Evolutionary conservation across 495 filamentous ascomycete species (phyloP).

Genomic region (Clohesyomyces aquaticus): DNA sequence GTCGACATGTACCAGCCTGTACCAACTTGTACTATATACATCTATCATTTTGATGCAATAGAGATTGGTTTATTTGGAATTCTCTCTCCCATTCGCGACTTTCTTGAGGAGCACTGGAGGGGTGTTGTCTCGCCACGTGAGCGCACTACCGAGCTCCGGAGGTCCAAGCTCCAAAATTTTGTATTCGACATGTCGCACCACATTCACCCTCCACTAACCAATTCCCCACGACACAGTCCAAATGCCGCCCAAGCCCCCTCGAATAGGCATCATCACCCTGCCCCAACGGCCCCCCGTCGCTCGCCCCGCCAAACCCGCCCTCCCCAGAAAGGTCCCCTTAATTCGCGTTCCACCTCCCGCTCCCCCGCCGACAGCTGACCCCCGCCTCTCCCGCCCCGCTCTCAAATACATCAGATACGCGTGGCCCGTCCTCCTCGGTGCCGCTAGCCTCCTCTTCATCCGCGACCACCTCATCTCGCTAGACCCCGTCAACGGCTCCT

Average conservation of each 20-base stretch:
- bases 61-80: slow-evolving; percentile 7
- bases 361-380: neutral
- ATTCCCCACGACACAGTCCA: neutral
- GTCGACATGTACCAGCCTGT: slow-evolving; percentile 38
- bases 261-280: neutral
- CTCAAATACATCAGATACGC: neutral
- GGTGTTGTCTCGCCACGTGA: slow-evolving; percentile 5
- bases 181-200: neutral
- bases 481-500: slow-evolving; percentile 36
- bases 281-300: neutral
- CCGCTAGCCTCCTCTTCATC: slow-evolving; percentile 11
- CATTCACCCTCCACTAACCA: too few species aligned
- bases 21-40: slow-evolving; percentile 38
- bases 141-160: neutral
- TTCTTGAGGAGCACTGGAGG: too few species aligned
- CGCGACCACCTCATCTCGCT: slow-evolving; percentile 26
- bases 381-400: neutral
- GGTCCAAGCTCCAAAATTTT: slow-evolving; percentile 11
- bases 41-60: slow-evolving; percentile 15
- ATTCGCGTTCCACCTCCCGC: neutral
- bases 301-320: neutral
- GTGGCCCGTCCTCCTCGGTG: neutral
- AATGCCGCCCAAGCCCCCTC: slow-evolving; percentile 22
- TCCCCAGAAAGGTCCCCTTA: neutral
- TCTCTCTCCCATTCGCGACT: neutral